Conservation (phyloP, 441 rosid species). For the Syzygium syzygioides region DNA sequence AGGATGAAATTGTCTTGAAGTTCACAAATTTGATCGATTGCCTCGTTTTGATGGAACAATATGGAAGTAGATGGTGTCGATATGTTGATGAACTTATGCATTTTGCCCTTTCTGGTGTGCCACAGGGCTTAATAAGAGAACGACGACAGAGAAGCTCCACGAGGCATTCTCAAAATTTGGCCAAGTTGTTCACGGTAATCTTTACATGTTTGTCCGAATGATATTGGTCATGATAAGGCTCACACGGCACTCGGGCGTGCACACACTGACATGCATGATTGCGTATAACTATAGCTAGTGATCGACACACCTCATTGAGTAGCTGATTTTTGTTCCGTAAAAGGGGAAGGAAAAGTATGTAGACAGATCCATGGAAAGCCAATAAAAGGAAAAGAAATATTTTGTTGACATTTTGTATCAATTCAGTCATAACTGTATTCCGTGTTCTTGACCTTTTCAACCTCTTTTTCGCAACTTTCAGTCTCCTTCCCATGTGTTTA, state of each 20-base stretch:
- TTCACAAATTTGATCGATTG: background rate
- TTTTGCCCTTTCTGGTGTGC: background rate
- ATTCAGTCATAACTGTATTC: background rate
- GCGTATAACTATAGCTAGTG: background rate
- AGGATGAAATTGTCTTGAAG: background rate
- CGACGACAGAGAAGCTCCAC: background rate
- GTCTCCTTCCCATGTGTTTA: background rate
- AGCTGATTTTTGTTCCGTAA: background rate
- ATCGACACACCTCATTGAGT: background rate
- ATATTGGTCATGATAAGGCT: background rate
- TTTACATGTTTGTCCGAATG: background rate
- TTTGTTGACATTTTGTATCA: background rate
- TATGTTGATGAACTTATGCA: background rate
- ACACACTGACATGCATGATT: background rate
- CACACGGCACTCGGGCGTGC: background rate
- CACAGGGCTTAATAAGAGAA: background rate
- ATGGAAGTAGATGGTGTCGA: background rate
- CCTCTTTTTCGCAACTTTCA: background rate
- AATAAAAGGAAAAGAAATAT: background rate
- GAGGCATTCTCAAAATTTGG: background rate
- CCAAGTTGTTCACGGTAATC: background rate
- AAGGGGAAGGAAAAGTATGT: background rate
- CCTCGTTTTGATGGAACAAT: background rate
- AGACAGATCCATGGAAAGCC: background rate
- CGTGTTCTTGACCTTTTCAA: background rate